Conservation (phyloP, 2,329 filamentous ascomycete genomes). For the Aureobasidium sp. region DNA sequence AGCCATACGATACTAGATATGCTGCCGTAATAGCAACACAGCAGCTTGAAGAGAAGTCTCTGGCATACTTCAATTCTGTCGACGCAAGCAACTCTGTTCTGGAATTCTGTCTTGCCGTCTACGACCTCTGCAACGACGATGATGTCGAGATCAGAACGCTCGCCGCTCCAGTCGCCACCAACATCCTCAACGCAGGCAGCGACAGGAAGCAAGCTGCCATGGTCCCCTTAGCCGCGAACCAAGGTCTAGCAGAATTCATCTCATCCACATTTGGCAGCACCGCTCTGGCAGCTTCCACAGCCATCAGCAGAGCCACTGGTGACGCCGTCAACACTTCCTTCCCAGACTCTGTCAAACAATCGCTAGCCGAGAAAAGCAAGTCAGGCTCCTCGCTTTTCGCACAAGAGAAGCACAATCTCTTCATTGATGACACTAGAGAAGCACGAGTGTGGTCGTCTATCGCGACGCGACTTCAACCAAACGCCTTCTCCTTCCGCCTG, state of each 20-base stretch:
- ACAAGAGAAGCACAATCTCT: slow-evolving; percentile 92
- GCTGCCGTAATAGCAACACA: slow-evolving; percentile 23
- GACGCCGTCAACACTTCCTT: slow-evolving; percentile 2
- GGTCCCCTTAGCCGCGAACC: slow-evolving; percentile 44
- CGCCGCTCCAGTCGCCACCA: slow-evolving; percentile 47
- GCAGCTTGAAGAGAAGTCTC: slow-evolving; percentile 14
- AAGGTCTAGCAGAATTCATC: slow-evolving; percentile 32
- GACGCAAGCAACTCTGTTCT: slow-evolving; percentile 32
- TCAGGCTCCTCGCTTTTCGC: slow-evolving; percentile 68
- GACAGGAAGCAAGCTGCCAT: slow-evolving; percentile 24
- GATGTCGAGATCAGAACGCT: slow-evolving; percentile 77
- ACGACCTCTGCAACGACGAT: slow-evolving; percentile 77
- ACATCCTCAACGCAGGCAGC: slow-evolving; percentile 35
- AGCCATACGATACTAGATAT: slow-evolving; percentile 23
- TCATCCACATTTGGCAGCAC: slow-evolving; percentile 11
- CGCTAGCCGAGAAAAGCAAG: slow-evolving; percentile 30
- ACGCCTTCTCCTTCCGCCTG: slow-evolving; percentile 23
- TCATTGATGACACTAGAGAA: slow-evolving; percentile 74
- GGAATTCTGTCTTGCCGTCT: slow-evolving; percentile 57
- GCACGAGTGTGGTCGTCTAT: slow-evolving; percentile 58
- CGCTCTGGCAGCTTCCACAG: not conserved
- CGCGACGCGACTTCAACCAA: slow-evolving; percentile 31
- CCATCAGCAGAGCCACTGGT: slow-evolving; percentile 11
- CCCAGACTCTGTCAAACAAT: slow-evolving; percentile 22
- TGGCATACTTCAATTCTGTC: not conserved